A percentile compares a stretch with the other conserved stretches of the same genome.
These are phyloP conservation scores for Solanum sparsipilum DNA, from an alignment of 257 asterid species.

Conservation along the genomic window DNA sequence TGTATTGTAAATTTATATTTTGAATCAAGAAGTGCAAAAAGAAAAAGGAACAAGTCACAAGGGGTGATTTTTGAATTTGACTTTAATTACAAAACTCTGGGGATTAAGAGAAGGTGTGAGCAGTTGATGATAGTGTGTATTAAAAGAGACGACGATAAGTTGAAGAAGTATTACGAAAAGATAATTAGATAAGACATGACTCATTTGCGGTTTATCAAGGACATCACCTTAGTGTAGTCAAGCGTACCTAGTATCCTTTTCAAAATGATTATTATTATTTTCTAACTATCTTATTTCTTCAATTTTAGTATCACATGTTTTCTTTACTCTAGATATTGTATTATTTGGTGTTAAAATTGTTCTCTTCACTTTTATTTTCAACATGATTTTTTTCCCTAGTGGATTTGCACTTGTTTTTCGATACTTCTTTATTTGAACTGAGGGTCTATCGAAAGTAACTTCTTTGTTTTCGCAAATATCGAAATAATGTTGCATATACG, in stretches of 20 bases:
- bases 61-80: not conserved
- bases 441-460: not conserved
- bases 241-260: not conserved
- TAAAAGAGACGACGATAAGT: rapidly evolving
- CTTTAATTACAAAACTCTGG: not conserved
- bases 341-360: not conserved
- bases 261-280: no score
- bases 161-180: no score
- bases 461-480: no score
- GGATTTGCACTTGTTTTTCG: not conserved
- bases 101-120: not conserved
- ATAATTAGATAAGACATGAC: not conserved
- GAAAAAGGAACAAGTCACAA: not conserved
- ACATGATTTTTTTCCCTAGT: not conserved
- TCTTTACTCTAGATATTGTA: no score
- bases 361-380: no score
- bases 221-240: not conserved
- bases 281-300: no score
- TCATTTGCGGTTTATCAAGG: not conserved
- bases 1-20: no score
- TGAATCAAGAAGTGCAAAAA: no score
- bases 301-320: not conserved
- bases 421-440: not conserved
- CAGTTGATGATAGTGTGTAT: not conserved
- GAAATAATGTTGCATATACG: no score